Evolutionary conservation across 139 green algal species (phyloP).

Genomic region (Chlorella sp.): DNA sequence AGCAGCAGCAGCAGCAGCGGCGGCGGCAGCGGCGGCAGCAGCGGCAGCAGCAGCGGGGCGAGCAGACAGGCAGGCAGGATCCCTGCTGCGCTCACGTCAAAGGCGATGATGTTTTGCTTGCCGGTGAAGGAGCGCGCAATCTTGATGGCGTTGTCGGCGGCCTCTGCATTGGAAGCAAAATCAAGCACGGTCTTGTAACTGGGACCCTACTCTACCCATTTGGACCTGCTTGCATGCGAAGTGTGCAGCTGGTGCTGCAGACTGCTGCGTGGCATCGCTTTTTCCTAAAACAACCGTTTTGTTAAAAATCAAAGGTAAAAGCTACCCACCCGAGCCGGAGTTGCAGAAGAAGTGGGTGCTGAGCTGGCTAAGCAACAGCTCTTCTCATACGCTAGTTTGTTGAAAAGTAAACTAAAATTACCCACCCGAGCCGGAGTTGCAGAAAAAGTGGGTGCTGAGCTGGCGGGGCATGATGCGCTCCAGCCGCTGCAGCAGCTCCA

Average conservation of each 20-base stretch:
- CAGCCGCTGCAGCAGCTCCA: slow-evolving; percentile 64
- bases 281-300: too few relatives aligned
- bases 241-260: too few relatives aligned
- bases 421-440: slow-evolving; percentile 62
- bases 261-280: too few relatives aligned
- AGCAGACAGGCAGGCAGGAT: not conserved
- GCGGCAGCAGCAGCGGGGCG: too few relatives aligned
- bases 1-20: not conserved
- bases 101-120: slow-evolving; percentile 79
- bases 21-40: not conserved
- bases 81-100: slow-evolving; percentile 59
- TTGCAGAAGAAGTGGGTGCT: slow-evolving; percentile 68
- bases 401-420: too few relatives aligned
- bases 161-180: slow-evolving; percentile 52
- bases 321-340: slow-evolving; percentile 48
- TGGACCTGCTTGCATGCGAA: too few relatives aligned
- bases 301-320: too few relatives aligned
- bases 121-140: slow-evolving; percentile 77
- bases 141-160: slow-evolving; percentile 90
- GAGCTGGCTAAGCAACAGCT: slow-evolving; percentile 54
- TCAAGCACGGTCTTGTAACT: too few relatives aligned
- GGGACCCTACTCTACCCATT: too few relatives aligned
- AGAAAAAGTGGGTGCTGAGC: slow-evolving; percentile 69
- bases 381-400: not conserved
- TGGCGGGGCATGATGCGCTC: slow-evolving; percentile 55